These are phyloP conservation scores for Dianthus caryophyllus DNA, from an alignment of 148 eudicot genomes.

Conservation along the genomic window DNA sequence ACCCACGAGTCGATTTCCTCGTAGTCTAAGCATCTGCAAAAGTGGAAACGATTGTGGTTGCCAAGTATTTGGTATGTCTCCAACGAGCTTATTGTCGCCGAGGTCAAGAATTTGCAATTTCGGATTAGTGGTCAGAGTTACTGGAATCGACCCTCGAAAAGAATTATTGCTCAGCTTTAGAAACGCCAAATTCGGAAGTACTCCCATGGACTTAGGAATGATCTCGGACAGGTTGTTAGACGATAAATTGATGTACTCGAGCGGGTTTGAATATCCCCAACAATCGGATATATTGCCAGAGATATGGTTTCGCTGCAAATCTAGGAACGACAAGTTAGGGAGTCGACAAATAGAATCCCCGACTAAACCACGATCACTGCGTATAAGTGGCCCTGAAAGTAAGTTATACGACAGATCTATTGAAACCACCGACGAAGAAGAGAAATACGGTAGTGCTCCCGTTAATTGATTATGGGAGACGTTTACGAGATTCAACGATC, in stretches of 20 bases:
- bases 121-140: not conserved
- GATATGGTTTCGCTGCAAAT: slow-evolving; percentile 17
- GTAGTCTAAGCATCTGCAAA: slow-evolving; percentile 22
- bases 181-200: not conserved
- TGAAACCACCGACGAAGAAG: not conserved
- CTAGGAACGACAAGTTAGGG: not conserved
- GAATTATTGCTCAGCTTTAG: slow-evolving; percentile 30
- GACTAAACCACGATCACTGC: not conserved
- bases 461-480: slow-evolving; percentile 12
- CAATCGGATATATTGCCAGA: slow-evolving; percentile 31
- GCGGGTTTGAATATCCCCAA: not conserved
- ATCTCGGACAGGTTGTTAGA: slow-evolving; percentile 32
- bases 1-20: slow-evolving; percentile 28
- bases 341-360: slow-evolving; percentile 7
- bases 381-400: not conserved
- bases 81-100: slow-evolving; percentile 33
- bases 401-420: slow-evolving; percentile 20
- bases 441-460: not conserved
- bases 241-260: slow-evolving; percentile 19
- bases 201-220: slow-evolving; percentile 25
- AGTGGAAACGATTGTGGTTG: not conserved
- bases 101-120: slow-evolving; percentile 25
- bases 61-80: slow-evolving; percentile 25
- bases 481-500: not conserved
- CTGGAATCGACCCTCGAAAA: slow-evolving; percentile 31